These are phyloP conservation scores for Fusarium kyushuense DNA, from an alignment of 2,329 filamentous ascomycete genomes.

Conservation along the genomic window DNA sequence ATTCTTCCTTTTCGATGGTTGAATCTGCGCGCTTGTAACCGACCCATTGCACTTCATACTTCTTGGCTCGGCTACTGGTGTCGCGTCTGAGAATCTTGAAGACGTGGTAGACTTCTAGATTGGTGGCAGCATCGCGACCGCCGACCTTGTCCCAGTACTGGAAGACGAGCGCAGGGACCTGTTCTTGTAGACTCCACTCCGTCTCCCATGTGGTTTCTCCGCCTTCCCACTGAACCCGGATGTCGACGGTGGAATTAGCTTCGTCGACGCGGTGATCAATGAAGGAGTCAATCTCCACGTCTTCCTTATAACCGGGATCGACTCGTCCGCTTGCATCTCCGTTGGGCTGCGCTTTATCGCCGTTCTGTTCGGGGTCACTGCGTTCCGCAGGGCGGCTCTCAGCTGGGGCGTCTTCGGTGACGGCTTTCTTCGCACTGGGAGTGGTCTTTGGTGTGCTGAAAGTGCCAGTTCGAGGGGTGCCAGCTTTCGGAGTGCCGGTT, in stretches of 20 bases:
- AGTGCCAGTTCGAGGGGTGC: slow-evolving; percentile 5
- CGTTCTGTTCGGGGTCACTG: slow-evolving; percentile 6
- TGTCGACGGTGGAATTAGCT: slow-evolving; percentile 43
- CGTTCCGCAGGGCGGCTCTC: background rate
- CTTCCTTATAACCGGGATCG: slow-evolving; percentile 26
- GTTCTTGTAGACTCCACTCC: slow-evolving; percentile 47
- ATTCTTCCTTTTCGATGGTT: slow-evolving; percentile 43
- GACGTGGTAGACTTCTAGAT: slow-evolving; percentile 44
- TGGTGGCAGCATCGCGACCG: slow-evolving; percentile 44
- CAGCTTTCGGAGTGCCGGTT: slow-evolving; percentile 19
- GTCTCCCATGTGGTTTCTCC: slow-evolving; percentile 46
- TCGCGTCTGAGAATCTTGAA: slow-evolving; percentile 46
- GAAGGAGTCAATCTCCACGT: slow-evolving; percentile 44
- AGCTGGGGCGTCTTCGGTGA: background rate
- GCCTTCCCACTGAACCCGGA: slow-evolving; percentile 42
- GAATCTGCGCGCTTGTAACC: slow-evolving; percentile 44
- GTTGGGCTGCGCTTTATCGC: slow-evolving; percentile 23
- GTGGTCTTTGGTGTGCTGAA: slow-evolving; percentile 4
- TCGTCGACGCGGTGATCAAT: slow-evolving; percentile 39
- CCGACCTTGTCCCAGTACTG: slow-evolving; percentile 46
- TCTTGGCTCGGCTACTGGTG: slow-evolving; percentile 32
- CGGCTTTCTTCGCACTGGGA: slow-evolving; percentile 16
- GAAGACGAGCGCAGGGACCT: slow-evolving; percentile 44
- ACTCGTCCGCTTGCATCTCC: slow-evolving; percentile 8
- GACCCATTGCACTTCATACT: slow-evolving; percentile 47